Percentiles rank a stretch among this genome's conserved stretches.
Evolutionary conservation across 257 asterid species (phyloP).

Genomic region (Linaria vulgaris): DNA sequence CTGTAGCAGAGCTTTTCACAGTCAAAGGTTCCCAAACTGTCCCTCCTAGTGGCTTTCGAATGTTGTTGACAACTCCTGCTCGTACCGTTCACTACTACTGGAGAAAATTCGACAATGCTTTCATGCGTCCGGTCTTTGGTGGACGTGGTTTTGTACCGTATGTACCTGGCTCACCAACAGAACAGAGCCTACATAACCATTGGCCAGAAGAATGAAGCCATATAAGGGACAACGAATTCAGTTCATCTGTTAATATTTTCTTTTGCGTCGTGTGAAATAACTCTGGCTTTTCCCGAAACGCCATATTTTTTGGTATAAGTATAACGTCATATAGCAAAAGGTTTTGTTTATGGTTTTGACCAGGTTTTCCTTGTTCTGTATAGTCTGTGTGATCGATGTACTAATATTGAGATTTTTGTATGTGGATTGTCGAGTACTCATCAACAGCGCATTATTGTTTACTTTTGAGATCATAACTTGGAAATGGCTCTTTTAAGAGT

Average conservation of each 20-base stretch:
- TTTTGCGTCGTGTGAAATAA: no score
- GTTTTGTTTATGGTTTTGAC: slow-evolving; percentile 1
- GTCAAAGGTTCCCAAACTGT: slow-evolving; percentile 1
- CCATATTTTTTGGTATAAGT: slow-evolving; percentile 29
- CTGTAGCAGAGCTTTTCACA: slow-evolving; percentile 18
- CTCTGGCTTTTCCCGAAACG: slow-evolving; percentile 25
- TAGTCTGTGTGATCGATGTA: no score
- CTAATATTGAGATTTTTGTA: no score
- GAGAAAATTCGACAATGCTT: slow-evolving; percentile 57
- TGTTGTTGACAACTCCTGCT: slow-evolving; percentile 50
- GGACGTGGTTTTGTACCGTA: slow-evolving; percentile 51
- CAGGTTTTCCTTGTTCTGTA: no score
- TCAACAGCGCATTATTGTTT: no score
- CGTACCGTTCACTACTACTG: slow-evolving; percentile 52
- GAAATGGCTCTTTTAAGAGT: no score
- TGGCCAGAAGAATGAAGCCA: slow-evolving; percentile 38
- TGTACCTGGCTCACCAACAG: slow-evolving; percentile 51
- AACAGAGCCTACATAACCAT: slow-evolving; percentile 36
- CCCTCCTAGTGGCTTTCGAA: slow-evolving; percentile 35
- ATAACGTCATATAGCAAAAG: not conserved
- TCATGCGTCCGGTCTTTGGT: slow-evolving; percentile 73
- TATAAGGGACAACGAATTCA: slow-evolving; percentile 1
- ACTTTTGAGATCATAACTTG: no score
- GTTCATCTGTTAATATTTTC: no score
- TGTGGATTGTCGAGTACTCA: no score